Base-by-base conservation (phyloP, 2,329 filamentous ascomycete genomes). In the Nannizziopsis arthrosporioides region DNA sequence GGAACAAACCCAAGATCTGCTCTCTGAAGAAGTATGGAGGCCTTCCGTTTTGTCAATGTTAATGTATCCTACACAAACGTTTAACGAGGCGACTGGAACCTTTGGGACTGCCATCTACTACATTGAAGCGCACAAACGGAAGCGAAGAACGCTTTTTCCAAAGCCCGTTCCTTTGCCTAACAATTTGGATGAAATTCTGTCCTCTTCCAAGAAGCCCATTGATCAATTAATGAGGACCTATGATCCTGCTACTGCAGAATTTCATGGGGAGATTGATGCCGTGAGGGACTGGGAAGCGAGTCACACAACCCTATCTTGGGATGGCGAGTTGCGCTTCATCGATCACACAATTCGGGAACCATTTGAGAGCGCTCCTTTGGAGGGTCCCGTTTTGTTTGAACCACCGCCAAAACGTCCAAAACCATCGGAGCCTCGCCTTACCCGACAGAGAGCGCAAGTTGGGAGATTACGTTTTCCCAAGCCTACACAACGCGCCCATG, bases 61-160 rank as follows among this genome's bases (percentile, higher is more conserved):
- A 17, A 66, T 68, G 59, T 62, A 59, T 40, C 61, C 68, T 14
- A 53, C 51, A 11, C 66, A 69, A 42, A 47, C 50, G 1, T 73
- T 71, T 53, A 60, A 72, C 49, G 27, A 55, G 7, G 50, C 53
- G 2, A 69, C 57, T 30, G 70, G 71, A 3, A 74, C 71, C 0
- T 73, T 73, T 54, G 68, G 65, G 2, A 73, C 71, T 0, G 59
- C 40, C 10, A 30, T 43, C 11, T 44, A 11, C 9, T 44, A 44
- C 17, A 27, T 18, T 27, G 3, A 35, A 14, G 39, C 31, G 12
- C 31, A 4, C 11, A 35, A 35, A 3, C 31, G 31, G 10, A 35
- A 22, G n/a, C n/a, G 19, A 44, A 43, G 19, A 18, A 3, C 18
- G 7, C 12, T 4, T 32, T 5, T 34, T 8, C 31, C 32, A 17